A percentile compares a stretch with the other conserved stretches of the same genome.
phyloP scores from a whole-genome alignment of 768 basidiomycete genomes.

The Panaeolus papilionaceus region DNA sequence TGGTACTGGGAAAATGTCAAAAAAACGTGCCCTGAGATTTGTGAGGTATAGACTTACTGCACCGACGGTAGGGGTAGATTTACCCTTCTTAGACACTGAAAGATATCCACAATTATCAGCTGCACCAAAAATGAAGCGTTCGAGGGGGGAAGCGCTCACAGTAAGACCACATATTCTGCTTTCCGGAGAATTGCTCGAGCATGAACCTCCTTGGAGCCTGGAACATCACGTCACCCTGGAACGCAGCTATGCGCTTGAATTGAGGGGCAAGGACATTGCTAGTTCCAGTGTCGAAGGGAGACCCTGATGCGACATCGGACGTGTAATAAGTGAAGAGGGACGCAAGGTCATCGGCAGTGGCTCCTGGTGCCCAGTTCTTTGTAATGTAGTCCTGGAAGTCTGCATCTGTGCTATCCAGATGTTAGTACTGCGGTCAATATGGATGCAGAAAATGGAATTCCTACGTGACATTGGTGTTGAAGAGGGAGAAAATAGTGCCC shows the following conservation, averaged over 20 bases:
- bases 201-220: constrained; percentile 43
- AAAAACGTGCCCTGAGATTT: background rate
- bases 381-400: constrained; percentile 27
- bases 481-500: constrained; percentile 49
- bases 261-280: constrained; percentile 39
- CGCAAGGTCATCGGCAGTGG: constrained; percentile 20
- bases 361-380: constrained; percentile 26
- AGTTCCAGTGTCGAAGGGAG: constrained; percentile 28
- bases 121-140: background rate
- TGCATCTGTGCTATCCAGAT: constrained; percentile 25
- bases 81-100: background rate
- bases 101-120: background rate
- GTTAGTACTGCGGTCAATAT: background rate
- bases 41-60: background rate
- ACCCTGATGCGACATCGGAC: constrained; percentile 40
- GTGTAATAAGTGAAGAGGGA: constrained; percentile 22
- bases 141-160: constrained; percentile 30
- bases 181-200: constrained; percentile 40
- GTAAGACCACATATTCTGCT: constrained; percentile 51
- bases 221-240: constrained; percentile 43
- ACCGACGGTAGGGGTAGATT: background rate
- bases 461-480: constrained; percentile 50
- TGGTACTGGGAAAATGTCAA: constrained; percentile 41
- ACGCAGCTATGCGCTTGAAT: constrained; percentile 48
- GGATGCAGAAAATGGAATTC: constrained; percentile 13